phyloP scores from a whole-genome alignment of 768 basidiomycete species.

The Panaeolus cyanescens region DNA sequence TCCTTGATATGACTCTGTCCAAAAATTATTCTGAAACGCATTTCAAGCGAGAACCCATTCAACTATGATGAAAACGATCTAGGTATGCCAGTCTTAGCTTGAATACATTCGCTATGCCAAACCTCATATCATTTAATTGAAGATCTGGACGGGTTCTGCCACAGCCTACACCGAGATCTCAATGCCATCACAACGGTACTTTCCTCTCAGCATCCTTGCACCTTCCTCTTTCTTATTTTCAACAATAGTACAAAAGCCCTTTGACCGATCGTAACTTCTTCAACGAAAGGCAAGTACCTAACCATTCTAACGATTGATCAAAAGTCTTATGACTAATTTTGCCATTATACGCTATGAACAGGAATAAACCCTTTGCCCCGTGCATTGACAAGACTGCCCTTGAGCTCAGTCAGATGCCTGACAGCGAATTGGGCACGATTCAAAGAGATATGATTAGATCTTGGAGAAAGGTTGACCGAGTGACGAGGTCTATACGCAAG shows the following conservation, averaged over 20 bases:
- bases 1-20: background rate
- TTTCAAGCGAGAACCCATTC: constrained; percentile 52
- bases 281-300: background rate
- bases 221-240: background rate
- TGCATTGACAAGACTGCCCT: background rate
- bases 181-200: constrained; percentile 58
- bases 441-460: background rate
- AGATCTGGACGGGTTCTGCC: constrained; percentile 65
- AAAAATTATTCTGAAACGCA: background rate
- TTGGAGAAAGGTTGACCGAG: background rate
- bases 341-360: no score
- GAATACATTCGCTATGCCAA: background rate
- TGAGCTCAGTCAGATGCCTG: background rate
- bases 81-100: background rate
- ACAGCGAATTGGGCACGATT: background rate
- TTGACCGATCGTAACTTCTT: background rate
- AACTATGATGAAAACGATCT: constrained; percentile 65
- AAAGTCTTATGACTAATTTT: no score
- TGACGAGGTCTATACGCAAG: background rate
- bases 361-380: background rate
- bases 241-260: background rate
- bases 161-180: constrained; percentile 62
- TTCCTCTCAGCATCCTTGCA: background rate
- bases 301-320: no score
- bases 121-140: no score